Percentiles rank a stretch among this genome's conserved stretches.
Evolutionary conservation across 2,329 filamentous ascomycete genomes (phyloP).

Genomic region (Hypoxylon rubiginosum): DNA sequence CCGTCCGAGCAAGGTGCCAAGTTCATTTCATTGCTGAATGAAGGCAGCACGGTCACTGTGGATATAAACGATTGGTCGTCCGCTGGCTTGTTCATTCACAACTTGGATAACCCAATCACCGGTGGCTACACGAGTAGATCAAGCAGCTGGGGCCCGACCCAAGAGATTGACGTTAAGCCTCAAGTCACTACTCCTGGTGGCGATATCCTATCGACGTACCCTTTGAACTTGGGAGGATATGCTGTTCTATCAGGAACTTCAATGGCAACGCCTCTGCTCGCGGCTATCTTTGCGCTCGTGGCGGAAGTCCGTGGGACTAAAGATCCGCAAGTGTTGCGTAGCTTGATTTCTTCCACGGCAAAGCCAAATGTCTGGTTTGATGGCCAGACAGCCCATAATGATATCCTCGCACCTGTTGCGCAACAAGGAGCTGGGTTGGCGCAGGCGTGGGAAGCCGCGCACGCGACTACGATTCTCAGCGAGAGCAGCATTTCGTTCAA

Average conservation of each 20-base stretch:
- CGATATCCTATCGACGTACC: conserved; percentile 66
- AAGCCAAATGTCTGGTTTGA: conserved; percentile 51
- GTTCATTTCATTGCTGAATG: conserved; percentile 44
- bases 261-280: conserved; percentile 65
- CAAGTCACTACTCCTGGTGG: conserved; percentile 63
- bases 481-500: conserved; percentile 57
- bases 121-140: conserved; percentile 57
- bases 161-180: conserved; percentile 63
- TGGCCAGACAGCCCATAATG: conserved; percentile 32
- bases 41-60: conserved; percentile 43
- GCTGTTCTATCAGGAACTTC: conserved; percentile 66
- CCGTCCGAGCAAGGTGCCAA: conserved; percentile 40
- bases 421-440: conserved; percentile 58
- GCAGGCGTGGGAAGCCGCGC: conserved; percentile 55
- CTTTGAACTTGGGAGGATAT: conserved; percentile 57
- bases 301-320: conserved; percentile 48
- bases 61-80: conserved; percentile 34
- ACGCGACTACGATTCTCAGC: conserved; percentile 52
- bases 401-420: conserved; percentile 50
- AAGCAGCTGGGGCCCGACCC: conserved; percentile 62
- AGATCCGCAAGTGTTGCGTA: conserved; percentile 45
- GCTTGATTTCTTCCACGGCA: conserved; percentile 50
- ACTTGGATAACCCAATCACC: conserved; percentile 37
- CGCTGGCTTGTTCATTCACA: conserved; percentile 27
- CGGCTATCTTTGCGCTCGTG: conserved; percentile 55